Evolutionary conservation across 2,329 filamentous ascomycete genomes (phyloP).

Genomic region (Albifimbria verrucaria): DNA sequence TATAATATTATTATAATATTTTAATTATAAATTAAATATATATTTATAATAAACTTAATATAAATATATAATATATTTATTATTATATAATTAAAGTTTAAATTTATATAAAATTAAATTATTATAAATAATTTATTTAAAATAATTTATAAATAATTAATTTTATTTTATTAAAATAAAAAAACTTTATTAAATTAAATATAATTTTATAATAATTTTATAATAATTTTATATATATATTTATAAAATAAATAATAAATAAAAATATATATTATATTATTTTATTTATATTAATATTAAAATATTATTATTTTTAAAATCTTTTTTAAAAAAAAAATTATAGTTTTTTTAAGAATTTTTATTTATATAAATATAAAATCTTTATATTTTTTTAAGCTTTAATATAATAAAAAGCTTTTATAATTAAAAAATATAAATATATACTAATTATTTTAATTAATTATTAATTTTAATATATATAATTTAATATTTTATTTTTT

Average conservation of each 20-base stretch:
- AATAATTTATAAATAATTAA: background rate
- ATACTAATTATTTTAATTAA: background rate
- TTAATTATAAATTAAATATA: background rate
- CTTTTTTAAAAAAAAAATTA: background rate
- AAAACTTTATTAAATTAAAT: background rate
- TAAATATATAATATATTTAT: background rate
- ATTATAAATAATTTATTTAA: background rate
- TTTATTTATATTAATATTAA: slow-evolving; percentile 1
- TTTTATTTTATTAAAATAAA: slow-evolving; percentile 2
- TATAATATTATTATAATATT: background rate
- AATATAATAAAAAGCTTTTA: background rate
- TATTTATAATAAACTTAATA: background rate
- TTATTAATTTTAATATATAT: background rate
- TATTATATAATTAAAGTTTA: background rate
- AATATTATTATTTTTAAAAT: background rate
- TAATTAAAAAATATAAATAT: slow-evolving; percentile 4
- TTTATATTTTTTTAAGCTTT: background rate
- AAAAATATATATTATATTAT: slow-evolving; percentile 4
- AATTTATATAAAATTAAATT: background rate
- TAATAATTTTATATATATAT: background rate
- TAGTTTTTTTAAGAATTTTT: background rate
- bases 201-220: background rate
- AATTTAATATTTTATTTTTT: background rate
- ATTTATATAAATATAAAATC: too few species aligned
- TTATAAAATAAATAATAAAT: background rate